Evolutionary conservation across 2,329 filamentous ascomycete genomes (phyloP).

Genomic region (Periconia macrospinosa): DNA sequence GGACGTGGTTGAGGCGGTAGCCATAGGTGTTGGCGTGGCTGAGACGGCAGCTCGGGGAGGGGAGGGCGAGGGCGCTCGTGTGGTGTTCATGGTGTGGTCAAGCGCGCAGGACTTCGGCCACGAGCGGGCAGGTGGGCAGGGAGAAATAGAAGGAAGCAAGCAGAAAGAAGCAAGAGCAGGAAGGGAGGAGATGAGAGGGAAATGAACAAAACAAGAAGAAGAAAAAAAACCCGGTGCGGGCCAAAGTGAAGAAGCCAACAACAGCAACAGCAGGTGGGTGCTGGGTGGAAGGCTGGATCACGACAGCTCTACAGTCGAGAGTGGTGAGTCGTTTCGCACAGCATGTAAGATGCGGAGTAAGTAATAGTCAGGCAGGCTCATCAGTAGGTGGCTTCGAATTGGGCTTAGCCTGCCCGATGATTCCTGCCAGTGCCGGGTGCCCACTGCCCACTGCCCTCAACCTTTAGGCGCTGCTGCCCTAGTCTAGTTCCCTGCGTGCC

Average conservation of each 20-base stretch:
- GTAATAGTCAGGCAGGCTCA: not conserved
- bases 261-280: too few relatives aligned
- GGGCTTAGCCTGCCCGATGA: too few relatives aligned
- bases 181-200: not conserved
- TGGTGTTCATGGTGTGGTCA: not conserved
- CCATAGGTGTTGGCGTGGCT: not conserved
- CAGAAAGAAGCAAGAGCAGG: not conserved
- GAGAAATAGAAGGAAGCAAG: not conserved
- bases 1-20: not conserved
- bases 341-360: not conserved
- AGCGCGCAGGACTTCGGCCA: not conserved
- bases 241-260: too few relatives aligned
- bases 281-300: too few relatives aligned
- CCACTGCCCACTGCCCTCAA: too few relatives aligned
- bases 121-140: not conserved
- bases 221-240: too few relatives aligned
- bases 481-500: not conserved
- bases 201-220: too few relatives aligned
- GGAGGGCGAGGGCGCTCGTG: not conserved
- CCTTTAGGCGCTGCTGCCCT: not conserved
- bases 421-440: too few relatives aligned
- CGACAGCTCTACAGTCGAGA: not conserved
- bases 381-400: too few relatives aligned
- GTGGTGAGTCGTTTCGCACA: not conserved
- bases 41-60: not conserved